A percentile compares a stretch with the other conserved stretches of the same genome.
phyloP scores from a whole-genome alignment of 495 filamentous ascomycete genomes.

The Aspergillus conjunctus region DNA sequence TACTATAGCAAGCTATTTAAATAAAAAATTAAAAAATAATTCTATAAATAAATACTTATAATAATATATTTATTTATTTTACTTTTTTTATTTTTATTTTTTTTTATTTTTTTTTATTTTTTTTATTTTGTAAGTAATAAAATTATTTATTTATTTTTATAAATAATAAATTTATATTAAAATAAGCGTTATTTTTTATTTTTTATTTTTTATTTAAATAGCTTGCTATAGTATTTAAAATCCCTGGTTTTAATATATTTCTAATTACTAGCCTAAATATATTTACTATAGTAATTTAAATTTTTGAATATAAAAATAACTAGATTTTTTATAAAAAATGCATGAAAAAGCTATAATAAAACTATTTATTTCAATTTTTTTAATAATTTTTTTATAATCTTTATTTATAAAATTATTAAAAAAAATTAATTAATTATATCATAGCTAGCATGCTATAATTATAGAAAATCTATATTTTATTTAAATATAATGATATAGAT shows the following conservation, averaged over 20 bases:
- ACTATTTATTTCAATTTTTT: not conserved
- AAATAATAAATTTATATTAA: not conserved
- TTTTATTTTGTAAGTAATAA: constrained; percentile 2
- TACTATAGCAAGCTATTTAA: not conserved
- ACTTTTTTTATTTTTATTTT: not conserved
- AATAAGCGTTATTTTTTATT: not conserved
- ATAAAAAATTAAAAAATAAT: not conserved
- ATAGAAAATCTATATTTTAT: not conserved
- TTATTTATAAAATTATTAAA: not conserved
- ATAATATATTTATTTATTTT: not conserved
- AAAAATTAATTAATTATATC: not conserved
- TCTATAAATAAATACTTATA: not conserved
- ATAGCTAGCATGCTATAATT: not conserved
- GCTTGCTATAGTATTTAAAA: not conserved
- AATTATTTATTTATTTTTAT: constrained; percentile 2
- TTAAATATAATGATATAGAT: not conserved
- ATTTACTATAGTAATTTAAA: not conserved
- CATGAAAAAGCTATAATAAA: not conserved
- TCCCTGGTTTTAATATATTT: not conserved
- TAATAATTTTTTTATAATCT: not conserved
- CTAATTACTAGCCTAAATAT: not conserved
- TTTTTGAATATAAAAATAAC: not conserved
- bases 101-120: not conserved
- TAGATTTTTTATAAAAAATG: not conserved
- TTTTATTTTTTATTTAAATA: not conserved